Percentiles rank a stretch among this genome's conserved stretches.
Evolutionary conservation across 352 stramenopile species (phyloP).

Genomic region (Thraustotheca clavata): DNA sequence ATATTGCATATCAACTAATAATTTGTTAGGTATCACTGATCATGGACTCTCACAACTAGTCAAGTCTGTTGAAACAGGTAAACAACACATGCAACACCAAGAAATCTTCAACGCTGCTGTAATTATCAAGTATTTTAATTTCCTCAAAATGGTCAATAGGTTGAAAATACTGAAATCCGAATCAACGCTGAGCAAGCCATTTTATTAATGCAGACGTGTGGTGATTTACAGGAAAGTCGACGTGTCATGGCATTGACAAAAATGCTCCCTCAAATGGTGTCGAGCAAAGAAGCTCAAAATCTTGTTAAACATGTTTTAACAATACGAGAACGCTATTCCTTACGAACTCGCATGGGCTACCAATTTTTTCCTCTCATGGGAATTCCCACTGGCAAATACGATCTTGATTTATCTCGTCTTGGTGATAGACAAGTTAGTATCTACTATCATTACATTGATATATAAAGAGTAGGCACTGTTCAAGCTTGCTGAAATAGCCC

Average conservation of each 20-base stretch:
- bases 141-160: neutral
- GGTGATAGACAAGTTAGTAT: slow-evolving; percentile 43
- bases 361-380: slow-evolving; percentile 74
- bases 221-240: slow-evolving; percentile 40
- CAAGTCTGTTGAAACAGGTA: slow-evolving; percentile 44
- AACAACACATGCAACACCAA: slow-evolving; percentile 54
- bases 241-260: slow-evolving; percentile 54
- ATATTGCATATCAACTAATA: slow-evolving; percentile 44
- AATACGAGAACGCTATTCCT: slow-evolving; percentile 50
- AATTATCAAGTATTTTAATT: neutral
- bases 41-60: slow-evolving; percentile 59
- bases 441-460: no score
- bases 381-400: slow-evolving; percentile 77
- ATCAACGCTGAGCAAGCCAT: slow-evolving; percentile 75
- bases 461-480: slow-evolving; percentile 31
- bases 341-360: slow-evolving; percentile 72
- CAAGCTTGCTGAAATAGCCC: slow-evolving; percentile 76
- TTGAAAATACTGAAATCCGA: slow-evolving; percentile 62
- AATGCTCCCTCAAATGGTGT: slow-evolving; percentile 79
- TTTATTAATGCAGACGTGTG: slow-evolving; percentile 65
- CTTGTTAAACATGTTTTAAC: slow-evolving; percentile 57
- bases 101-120: slow-evolving; percentile 69
- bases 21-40: slow-evolving; percentile 47
- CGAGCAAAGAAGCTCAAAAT: slow-evolving; percentile 62
- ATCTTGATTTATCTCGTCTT: slow-evolving; percentile 57